A percentile compares a stretch with the other conserved stretches of the same genome.
Evolutionary conservation across 768 basidiomycete species (phyloP).

Genomic region (Kwoniella dejecticola): DNA sequence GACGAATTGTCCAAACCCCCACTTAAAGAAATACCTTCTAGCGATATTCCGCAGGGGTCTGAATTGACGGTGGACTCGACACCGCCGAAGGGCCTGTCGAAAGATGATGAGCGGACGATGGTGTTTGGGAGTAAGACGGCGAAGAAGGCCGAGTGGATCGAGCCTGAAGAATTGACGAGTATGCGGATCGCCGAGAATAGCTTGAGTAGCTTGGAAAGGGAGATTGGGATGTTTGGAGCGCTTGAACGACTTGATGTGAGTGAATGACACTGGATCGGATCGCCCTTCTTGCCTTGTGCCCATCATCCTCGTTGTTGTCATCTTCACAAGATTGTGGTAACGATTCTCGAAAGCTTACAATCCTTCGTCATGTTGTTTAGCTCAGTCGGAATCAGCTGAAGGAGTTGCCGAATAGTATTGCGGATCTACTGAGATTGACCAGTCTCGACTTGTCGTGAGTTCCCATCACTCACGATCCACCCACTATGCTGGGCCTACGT

Average conservation of each 20-base stretch:
- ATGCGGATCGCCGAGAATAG: slow-evolving; percentile 40
- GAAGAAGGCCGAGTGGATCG: slow-evolving; percentile 35
- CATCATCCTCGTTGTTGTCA: too few relatives aligned
- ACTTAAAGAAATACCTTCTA: not conserved
- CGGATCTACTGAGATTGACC: slow-evolving; percentile 48
- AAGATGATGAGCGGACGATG: slow-evolving; percentile 22
- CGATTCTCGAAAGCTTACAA: too few relatives aligned
- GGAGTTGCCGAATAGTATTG: slow-evolving; percentile 40
- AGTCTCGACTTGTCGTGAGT: slow-evolving; percentile 48
- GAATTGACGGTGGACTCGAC: slow-evolving; percentile 13
- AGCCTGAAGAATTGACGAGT: slow-evolving; percentile 44
- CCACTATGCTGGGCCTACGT: too few relatives aligned
- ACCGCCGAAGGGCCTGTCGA: slow-evolving; percentile 8
- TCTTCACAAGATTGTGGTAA: too few relatives aligned
- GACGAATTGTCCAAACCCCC: slow-evolving; percentile 36
- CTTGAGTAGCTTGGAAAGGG: slow-evolving; percentile 38
- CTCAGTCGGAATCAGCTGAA: slow-evolving; percentile 40
- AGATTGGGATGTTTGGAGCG: slow-evolving; percentile 51
- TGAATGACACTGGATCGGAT: too few relatives aligned
- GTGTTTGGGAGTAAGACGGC: slow-evolving; percentile 29
- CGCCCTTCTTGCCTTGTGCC: slow-evolving; percentile 15
- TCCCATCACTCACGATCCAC: not conserved
- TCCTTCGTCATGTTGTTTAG: too few relatives aligned
- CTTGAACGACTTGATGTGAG: slow-evolving; percentile 46
- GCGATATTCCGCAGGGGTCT: not conserved